Conservation (phyloP, 768 basidiomycete species). For the Phlebiopsis flavidoalba region DNA sequence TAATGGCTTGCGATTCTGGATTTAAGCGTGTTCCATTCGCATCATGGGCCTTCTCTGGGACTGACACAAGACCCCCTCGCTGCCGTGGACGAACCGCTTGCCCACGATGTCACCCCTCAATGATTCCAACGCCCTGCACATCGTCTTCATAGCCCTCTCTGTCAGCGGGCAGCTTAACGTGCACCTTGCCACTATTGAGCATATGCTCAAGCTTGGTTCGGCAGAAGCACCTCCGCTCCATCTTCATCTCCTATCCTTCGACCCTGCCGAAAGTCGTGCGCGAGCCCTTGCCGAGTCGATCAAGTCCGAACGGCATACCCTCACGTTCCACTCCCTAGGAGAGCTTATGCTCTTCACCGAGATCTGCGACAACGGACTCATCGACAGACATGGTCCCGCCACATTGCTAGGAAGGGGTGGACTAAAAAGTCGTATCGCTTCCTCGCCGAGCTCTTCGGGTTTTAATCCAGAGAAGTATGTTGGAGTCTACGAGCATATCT, state of each 20-base stretch:
- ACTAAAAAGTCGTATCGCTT: constrained; percentile 9
- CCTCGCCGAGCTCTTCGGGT: constrained; percentile 13
- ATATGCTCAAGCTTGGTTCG: constrained; percentile 7
- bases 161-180: constrained; percentile 15
- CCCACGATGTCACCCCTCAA: not conserved
- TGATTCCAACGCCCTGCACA: not conserved
- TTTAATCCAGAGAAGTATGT: constrained; percentile 10
- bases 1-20: not conserved
- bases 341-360: constrained; percentile 11
- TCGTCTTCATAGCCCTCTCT: constrained; percentile 14
- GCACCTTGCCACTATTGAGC: constrained; percentile 11
- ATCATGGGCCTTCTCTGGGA: not conserved
- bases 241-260: constrained; percentile 12
- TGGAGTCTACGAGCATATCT: constrained; percentile 8
- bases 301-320: not conserved
- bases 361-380: constrained; percentile 9
- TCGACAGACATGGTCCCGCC: constrained; percentile 11
- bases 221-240: constrained; percentile 4
- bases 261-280: constrained; percentile 10
- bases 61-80: not conserved
- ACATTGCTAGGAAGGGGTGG: constrained; percentile 1
- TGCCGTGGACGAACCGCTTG: not conserved
- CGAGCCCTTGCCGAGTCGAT: not conserved
- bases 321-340: constrained; percentile 11
- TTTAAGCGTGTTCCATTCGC: not conserved